Evolutionary conservation across 2,329 filamentous ascomycete genomes (phyloP), one percentile per base, ranked within the genome.

Genomic region (Neocatenulostroma microsporum): DNA sequence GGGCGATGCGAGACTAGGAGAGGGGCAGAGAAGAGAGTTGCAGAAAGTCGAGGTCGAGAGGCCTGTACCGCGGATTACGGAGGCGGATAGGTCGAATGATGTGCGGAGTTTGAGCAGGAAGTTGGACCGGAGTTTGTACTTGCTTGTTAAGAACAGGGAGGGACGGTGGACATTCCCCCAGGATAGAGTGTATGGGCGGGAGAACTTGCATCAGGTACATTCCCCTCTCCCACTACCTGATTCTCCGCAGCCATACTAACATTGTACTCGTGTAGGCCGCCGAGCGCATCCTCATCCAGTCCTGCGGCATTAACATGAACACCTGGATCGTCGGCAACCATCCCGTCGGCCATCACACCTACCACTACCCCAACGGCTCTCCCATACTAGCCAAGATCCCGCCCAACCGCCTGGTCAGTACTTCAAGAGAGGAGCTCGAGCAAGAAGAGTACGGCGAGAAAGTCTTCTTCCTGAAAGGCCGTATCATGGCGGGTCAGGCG

Each of bases 401-500:
- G 8, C 38, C 48, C 3, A 53, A 55, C 33, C 43, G 39, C 18
- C 36, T 53, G 4, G 49, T 52, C 17, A 41, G 39, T 24, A 54
- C 54, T 3, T 51, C 52, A 13, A 46, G 34, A 17, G 39, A 37
- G 7, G 56, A 66, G 9, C 44, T 54, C 27, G 53, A 54, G 20
- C 40, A 51, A 18, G 56, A 68, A 48, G 62, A 72, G 37, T 64
- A 72, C 39, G 86, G 84, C 36, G 75, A 82, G 55, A 95, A 94
- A 73, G 80, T 80, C 2, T 98, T 98, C 64, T 95, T 94, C 73
- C 77, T 96, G 70, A 96, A 96, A 72, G 84, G 79, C 34, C 78
- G 91, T 46, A 96, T 98, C 61, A 85, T 96, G 83, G 86, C 88
- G 21, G 91, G 91, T n/a, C 91, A 96, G 66, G 86, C 82, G 20